Evolutionary conservation across 2,329 filamentous ascomycete species (phyloP), one percentile per base, ranked within the genome.

Genomic region (Orbilia quercus): DNA sequence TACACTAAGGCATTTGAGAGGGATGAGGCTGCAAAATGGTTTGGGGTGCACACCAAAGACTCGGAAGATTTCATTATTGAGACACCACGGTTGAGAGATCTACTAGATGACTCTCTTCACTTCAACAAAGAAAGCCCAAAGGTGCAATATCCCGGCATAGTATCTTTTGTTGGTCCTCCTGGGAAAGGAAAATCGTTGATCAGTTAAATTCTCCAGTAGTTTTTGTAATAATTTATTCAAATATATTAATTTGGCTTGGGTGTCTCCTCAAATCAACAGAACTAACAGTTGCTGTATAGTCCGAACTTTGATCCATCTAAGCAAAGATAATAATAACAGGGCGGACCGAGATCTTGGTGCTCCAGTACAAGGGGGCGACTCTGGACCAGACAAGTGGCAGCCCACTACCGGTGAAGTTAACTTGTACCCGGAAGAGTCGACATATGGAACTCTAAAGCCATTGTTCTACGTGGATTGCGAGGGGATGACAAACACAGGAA

Each of bases 391-490:
- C 11, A 25, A 18, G 7, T 2, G 18, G 3, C 1, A 18, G 2
- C 9, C 62, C 0, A 59, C 53, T 12, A 67, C 63, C 1, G 53
- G 63, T 0, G 63, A 59, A 20, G 63, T 67, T 2, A 67, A 67
- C 36, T 28, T 67, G 14, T 67, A 67, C 18, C 2, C 25, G 1
- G 63, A 67, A 1, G 28, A 25, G 9, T 53, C 53, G 2, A 59
- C 14, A 0, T 53, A 51, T 25, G 54, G 63, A 0, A 59, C 63
- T 4, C n/a, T 1, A 4, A 53, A 2, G 12, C 63, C 63, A 6
- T 23, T 67, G 1, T 47, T 67, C 20, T 60, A 45, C 22, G 54
- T 23, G 1, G 63, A 67, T 31, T 67, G 63, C 54, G 54, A 67
- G 16, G 63, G 63, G 6, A n/a, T n/a, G n/a, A n/a, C n/a, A n/a